Base-by-base conservation (phyloP, 2,329 filamentous ascomycete species). In the Cyphellophora attinorum region DNA sequence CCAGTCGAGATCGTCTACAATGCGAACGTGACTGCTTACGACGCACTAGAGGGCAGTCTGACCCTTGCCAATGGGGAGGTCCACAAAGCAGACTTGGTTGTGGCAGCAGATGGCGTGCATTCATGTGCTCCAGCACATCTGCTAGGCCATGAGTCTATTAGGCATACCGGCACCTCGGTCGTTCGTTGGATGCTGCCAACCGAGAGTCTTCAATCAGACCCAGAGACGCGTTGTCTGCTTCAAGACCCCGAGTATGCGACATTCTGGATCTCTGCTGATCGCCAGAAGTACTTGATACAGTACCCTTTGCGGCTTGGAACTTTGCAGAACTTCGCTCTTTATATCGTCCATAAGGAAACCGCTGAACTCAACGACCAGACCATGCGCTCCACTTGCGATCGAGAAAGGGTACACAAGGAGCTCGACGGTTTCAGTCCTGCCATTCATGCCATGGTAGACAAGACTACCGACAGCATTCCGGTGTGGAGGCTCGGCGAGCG, bases 31-130 rank as follows among this genome's bases (percentile, higher is more conserved):
- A n/a, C n/a, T n/a, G n/a, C n/a, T n/a, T n/a, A n/a, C n/a, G n/a
- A n/a, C n/a, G n/a, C n/a, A n/a, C n/a, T n/a, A n/a, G 44, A 37
- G 41, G 54, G 37, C 44, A 57, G 41, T 40, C 44, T 75, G 1
- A 61, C 53, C 2, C 59, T 75, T 2, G 61, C 62, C 3, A 57
- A 64, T 29, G 71, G 70, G 0, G 52, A 59, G 0, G 47, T 46
- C 2, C 46, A 67, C 6, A 43, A 57, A 2, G 67, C 63, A 4
- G 70, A 76, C 41, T 38, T 76, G 0, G 45, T 76, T 2, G 42
- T 76, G 3, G 72, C 69, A 2, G 72, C 70, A 1, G 72, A 76
- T 41, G 72, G 72, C 0, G 68, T 74, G 3, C 57, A 64, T 32
- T 58, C 55, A 0, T 36, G 48, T 4, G 44, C 51, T 2, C 42